These are phyloP conservation scores for Saccharomycopsis olivae DNA, from an alignment of 805 yeast species.

Conservation along the genomic window DNA sequence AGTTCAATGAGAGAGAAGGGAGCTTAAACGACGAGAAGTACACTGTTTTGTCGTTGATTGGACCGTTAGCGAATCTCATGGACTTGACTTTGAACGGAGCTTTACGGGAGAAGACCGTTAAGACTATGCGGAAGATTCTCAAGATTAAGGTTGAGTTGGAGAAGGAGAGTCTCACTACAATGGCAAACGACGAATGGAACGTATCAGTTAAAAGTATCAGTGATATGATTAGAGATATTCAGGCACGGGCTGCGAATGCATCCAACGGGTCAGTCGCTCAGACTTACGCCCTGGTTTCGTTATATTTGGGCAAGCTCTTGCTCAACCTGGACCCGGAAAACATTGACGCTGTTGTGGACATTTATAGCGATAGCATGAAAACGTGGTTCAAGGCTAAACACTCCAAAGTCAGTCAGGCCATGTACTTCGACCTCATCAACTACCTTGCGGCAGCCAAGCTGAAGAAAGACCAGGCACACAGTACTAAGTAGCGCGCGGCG, in stretches of 20 bases:
- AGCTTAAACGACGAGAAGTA: slow-evolving; percentile 24
- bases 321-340: slow-evolving; percentile 28
- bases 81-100: slow-evolving; percentile 57
- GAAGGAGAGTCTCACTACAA: too few species aligned
- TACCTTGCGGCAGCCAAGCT: too few species aligned
- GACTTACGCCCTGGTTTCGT: slow-evolving; percentile 52
- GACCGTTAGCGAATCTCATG: slow-evolving; percentile 52
- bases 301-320: slow-evolving; percentile 51
- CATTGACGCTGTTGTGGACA: slow-evolving; percentile 37
- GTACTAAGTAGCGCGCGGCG: too few species aligned
- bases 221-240: slow-evolving; percentile 26
- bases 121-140: slow-evolving; percentile 53
- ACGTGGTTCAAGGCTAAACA: slow-evolving; percentile 45
- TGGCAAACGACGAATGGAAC: slow-evolving; percentile 5
- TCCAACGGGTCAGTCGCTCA: slow-evolving; percentile 28
- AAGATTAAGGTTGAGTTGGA: slow-evolving; percentile 34
- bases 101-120: slow-evolving; percentile 67
- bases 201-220: too few species aligned
- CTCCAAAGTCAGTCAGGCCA: slow-evolving; percentile 39
- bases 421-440: slow-evolving; percentile 72
- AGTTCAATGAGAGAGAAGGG: slow-evolving; percentile 20
- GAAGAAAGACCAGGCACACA: too few species aligned
- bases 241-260: slow-evolving; percentile 2
- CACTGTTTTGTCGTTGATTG: slow-evolving; percentile 33
- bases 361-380: slow-evolving; percentile 47